These are phyloP conservation scores for Aegilops umbellulata DNA, from an alignment of 176 grass and related monocot species.

Conservation along the genomic window DNA sequence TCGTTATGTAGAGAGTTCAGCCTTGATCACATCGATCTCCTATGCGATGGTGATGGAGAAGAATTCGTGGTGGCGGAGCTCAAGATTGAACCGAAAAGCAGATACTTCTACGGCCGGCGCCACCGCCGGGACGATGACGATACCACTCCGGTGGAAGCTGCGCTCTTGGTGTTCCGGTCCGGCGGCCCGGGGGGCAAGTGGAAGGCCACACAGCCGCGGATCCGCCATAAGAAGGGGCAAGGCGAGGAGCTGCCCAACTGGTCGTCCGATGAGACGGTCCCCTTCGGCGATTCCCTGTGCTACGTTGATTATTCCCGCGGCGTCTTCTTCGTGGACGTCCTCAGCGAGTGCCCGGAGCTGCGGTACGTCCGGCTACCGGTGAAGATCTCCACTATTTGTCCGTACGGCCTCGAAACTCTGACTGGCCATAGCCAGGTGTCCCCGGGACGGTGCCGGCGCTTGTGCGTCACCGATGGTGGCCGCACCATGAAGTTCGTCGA, in stretches of 20 bases:
- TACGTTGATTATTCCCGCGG: neutral
- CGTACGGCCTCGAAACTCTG: neutral
- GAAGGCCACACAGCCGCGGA: neutral
- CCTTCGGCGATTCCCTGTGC: neutral
- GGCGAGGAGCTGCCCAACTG: neutral
- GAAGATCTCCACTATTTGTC: neutral
- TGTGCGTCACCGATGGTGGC: neutral
- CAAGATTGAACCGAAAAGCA: neutral
- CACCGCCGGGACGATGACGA: too few species aligned
- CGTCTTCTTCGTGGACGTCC: neutral
- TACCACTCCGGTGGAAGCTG: neutral
- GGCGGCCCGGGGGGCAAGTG: neutral
- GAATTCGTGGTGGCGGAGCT: neutral
- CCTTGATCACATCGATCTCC: neutral
- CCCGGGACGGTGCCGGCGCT: neutral
- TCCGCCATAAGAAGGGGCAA: neutral
- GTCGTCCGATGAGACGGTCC: neutral
- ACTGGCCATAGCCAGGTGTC: neutral
- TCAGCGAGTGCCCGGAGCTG: neutral
- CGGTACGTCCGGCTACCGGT: neutral
- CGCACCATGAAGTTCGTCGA: neutral
- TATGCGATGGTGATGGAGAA: neutral
- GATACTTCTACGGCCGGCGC: neutral
- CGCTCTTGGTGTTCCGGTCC: neutral
- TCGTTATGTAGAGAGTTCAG: too few species aligned